phyloP scores from a whole-genome alignment of 2,329 filamentous ascomycete genomes.

The Endothia cerciana region DNA sequence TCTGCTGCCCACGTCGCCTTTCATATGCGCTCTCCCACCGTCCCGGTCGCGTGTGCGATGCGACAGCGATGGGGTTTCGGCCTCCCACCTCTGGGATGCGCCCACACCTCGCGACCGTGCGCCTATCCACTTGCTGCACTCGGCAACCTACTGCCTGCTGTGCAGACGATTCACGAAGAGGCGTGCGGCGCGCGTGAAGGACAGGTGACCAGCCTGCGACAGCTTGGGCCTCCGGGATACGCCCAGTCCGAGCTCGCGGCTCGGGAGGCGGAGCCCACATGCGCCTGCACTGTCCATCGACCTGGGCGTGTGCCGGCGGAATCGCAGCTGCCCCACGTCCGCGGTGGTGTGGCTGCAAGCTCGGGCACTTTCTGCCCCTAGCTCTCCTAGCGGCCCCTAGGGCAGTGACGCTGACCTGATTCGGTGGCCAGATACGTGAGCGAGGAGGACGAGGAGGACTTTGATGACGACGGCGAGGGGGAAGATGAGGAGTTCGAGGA shows the following conservation, averaged over 20 bases:
- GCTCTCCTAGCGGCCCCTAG: not conserved
- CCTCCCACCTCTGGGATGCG: conserved; percentile 20
- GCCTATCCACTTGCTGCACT: conserved; percentile 7
- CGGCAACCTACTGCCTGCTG: not conserved
- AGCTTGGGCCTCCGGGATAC: not conserved
- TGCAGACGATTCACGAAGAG: not conserved
- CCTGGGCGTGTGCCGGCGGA: not conserved
- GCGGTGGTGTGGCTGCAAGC: not conserved
- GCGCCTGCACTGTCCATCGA: not conserved
- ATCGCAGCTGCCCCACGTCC: not conserved
- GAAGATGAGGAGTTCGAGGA: conserved; percentile 43
- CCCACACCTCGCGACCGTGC: not conserved
- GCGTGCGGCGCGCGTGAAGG: conserved; percentile 6
- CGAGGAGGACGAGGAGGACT: conserved; percentile 45
- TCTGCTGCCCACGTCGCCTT: conserved; percentile 36
- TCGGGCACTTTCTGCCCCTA: not conserved
- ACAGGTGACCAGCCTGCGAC: not conserved
- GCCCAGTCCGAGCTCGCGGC: not conserved
- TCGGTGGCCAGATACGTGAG: conserved; percentile 33
- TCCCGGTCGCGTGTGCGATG: conserved; percentile 25
- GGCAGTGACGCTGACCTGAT: not conserved
- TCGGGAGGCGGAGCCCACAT: not conserved
- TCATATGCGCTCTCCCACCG: conserved; percentile 21
- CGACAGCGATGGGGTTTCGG: conserved; percentile 20
- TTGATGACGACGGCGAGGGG: conserved; percentile 46